Base-by-base conservation (phyloP, 495 filamentous ascomycete genomes). In the Penicillium crystallinum region DNA sequence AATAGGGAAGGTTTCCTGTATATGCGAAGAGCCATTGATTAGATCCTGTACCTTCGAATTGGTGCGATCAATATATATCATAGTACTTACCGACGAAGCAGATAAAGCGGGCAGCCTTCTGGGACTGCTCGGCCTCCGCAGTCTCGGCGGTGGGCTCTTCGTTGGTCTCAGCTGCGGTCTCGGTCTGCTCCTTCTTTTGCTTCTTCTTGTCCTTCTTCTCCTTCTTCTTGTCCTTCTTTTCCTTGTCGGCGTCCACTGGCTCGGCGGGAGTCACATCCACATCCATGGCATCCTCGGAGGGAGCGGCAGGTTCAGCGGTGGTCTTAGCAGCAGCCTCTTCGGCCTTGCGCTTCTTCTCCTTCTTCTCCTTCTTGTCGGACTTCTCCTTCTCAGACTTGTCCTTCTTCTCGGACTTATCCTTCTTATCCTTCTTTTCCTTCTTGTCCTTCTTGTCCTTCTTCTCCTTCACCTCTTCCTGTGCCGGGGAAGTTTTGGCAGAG, bases 1-100 rank as follows among this genome's bases (percentile, higher is more conserved):
- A 82, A 80, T 79, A 97, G 42, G 93, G 93, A 9, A 97, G 87
- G 77, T 97, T 97, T 58, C 85, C 84, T 86, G 51, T 11, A 12
- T 18, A 19, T 53, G 4, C 27, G 29, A 27, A 29, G 11, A 18
- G 55, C 14, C 21, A 11, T 29, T 12, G 30, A 19, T 45, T 27
- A 21, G 40, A 36, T 19, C 9, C n/a, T 8, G 18, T 5, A 12
- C 30, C 21, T 35, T 37, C 9, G 8, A 43, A 27, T 21, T 40
- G 52, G 59, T 44, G 34, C 12, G n/a, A 12, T 51, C 25, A 21
- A 31, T 44, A 10, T 39, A 18, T 19, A 8, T 36, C 42, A 48
- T 17, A 12, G n/a, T 15, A 63, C 61, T 43, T 71, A 86, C 87
- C 87, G 52, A 95, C 80, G 73, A 96, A 95, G 66, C 84, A 82